Base-by-base conservation (phyloP, 2,329 filamentous ascomycete genomes). In the Decorospora gaudefroyi region DNA sequence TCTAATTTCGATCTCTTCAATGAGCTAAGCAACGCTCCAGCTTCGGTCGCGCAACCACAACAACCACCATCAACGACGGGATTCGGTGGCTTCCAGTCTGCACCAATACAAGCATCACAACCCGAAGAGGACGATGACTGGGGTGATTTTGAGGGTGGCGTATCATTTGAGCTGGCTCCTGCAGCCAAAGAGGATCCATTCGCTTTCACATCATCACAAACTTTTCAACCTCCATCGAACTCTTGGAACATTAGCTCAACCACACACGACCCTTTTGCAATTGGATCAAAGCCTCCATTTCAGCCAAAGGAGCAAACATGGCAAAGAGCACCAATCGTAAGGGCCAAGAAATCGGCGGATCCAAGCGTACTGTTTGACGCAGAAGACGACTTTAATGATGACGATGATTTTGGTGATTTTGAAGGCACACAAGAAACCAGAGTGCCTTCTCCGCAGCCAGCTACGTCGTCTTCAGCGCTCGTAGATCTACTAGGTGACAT, bases 311-410 rank as follows among this genome's bases (percentile, higher is more conserved):
- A 59, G 12, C 45, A 45, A 9, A 29, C 45, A 26, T 65, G 62
- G 64, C 55, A 60, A 21, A 57, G 46, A 29, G 60, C 62, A 9
- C 59, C 61, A 1, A 39, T 67, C 2, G 22, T 65, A 16, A 66
- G 64, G 35, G 58, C 66, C 13, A 67, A 65, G 42, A 65, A 62
- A 38, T 57, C 64, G 21, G 42, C 58, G 12, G 68, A 72, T 49
- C 60, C 69, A 3, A 71, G 63, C 43, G 68, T 73, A 3, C 49
- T 73, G 2, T 73, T 73, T 42, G 70, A 73, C 49, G 70, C 64
- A 29, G 67, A 70, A 38, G 68, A 72, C 42, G 61, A 66, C 29
- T 28, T 58, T 7, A 61, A 50, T 10, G 58, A 65, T n/a, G 68
- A 70, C 11, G 68, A 68, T 12, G 66, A 68, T n/a, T 70, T 70